Evolutionary conservation across 2,329 filamentous ascomycete species (phyloP).

Genomic region (Akanthomyces lecanii): DNA sequence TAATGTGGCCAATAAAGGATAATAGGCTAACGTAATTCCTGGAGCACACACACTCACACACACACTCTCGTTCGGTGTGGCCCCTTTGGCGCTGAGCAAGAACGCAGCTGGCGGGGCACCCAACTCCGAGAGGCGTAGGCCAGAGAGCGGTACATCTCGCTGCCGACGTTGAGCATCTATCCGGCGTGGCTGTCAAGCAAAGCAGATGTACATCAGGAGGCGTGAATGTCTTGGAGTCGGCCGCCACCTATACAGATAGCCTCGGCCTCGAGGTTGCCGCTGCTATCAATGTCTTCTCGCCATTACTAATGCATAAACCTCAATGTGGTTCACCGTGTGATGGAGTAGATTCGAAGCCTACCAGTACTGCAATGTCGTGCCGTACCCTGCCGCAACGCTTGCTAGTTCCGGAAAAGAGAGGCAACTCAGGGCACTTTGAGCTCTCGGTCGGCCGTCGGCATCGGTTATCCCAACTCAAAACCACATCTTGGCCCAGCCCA

Average conservation of each 20-base stretch:
- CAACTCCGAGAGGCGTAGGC: neutral
- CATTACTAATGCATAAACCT: too few species aligned
- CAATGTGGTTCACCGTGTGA: too few species aligned
- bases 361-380: neutral
- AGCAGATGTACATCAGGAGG: neutral
- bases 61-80: neutral
- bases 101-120: neutral
- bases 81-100: neutral
- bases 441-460: neutral
- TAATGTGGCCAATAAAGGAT: neutral
- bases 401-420: neutral
- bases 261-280: neutral
- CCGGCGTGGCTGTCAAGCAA: neutral
- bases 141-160: neutral
- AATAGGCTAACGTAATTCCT: too few species aligned
- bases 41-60: neutral
- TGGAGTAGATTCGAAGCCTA: neutral
- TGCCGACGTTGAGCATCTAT: neutral
- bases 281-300: neutral
- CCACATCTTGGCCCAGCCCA: neutral
- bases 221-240: neutral
- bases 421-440: neutral
- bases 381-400: neutral
- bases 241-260: neutral
- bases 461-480: neutral